Evolutionary conservation across 495 filamentous ascomycete genomes (phyloP).

Genomic region (Aspergillus nidulans): DNA sequence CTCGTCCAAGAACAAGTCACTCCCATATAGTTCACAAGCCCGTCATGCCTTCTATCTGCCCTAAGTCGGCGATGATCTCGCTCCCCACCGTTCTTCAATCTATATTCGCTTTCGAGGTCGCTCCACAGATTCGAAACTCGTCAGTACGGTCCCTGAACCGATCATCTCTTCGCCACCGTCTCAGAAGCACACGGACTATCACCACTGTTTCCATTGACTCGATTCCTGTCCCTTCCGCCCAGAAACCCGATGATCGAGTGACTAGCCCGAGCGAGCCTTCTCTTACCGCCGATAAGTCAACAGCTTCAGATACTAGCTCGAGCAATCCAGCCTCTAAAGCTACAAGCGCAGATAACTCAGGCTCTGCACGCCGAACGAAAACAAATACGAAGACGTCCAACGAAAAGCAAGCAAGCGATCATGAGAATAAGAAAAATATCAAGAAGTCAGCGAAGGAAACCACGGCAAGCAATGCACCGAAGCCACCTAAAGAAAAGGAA

Average conservation of each 20-base stretch:
- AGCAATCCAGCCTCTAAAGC: not conserved
- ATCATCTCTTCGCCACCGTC: conserved; percentile 3
- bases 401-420: not conserved
- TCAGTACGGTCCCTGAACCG: not conserved
- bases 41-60: conserved; percentile 21
- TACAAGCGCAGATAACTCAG: not conserved
- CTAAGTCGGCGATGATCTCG: conserved; percentile 17
- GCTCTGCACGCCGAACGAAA: not conserved
- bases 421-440: not conserved
- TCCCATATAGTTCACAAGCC: not conserved
- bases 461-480: not conserved
- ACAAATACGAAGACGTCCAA: not conserved
- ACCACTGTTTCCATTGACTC: not conserved
- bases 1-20: not conserved
- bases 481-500: conserved; percentile 39
- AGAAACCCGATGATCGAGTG: not conserved
- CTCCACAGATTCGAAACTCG: not conserved
- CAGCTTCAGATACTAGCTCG: not conserved
- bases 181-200: not conserved
- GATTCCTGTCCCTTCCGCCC: not conserved
- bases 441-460: conserved; percentile 12
- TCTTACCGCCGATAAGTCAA: not conserved
- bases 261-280: not conserved
- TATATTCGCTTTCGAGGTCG: conserved; percentile 23
- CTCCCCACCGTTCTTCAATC: not conserved